Conservation (phyloP, 768 basidiomycete species). For the Clavulina sp. region DNA sequence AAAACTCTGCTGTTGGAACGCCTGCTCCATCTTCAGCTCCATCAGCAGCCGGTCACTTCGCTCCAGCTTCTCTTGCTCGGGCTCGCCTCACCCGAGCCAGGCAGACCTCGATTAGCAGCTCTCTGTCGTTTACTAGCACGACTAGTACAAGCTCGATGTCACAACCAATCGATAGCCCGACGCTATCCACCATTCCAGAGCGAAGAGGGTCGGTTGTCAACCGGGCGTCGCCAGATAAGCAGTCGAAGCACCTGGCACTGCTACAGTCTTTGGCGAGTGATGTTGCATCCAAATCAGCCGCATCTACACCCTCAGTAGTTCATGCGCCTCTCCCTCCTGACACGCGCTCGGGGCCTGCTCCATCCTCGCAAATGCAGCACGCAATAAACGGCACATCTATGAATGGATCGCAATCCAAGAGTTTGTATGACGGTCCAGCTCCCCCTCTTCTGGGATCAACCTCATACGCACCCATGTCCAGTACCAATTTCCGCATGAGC, state of each 20-base stretch:
- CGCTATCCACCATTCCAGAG: background rate
- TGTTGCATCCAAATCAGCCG: constrained; percentile 42
- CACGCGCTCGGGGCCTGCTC: background rate
- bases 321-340: background rate
- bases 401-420: too few relatives aligned
- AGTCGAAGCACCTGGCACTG: constrained; percentile 42
- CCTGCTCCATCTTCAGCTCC: background rate
- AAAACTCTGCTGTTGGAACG: background rate
- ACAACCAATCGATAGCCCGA: background rate
- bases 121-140: too few relatives aligned
- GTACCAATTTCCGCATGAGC: too few relatives aligned
- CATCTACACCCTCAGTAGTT: background rate
- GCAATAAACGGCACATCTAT: too few relatives aligned
- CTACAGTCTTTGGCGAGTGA: constrained; percentile 58
- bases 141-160: too few relatives aligned
- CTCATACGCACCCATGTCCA: too few relatives aligned
- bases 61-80: background rate
- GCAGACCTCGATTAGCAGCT: background rate
- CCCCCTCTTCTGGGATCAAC: too few relatives aligned
- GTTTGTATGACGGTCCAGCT: too few relatives aligned
- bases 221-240: background rate
- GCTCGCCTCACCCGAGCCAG: constrained; percentile 13
- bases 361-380: too few relatives aligned
- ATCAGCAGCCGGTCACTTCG: background rate
- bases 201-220: background rate